Percentiles rank a stretch among this genome's conserved stretches.
Evolutionary conservation across 176 grass and related monocot genomes (phyloP).

Genomic region (Raddia distichophylla): DNA sequence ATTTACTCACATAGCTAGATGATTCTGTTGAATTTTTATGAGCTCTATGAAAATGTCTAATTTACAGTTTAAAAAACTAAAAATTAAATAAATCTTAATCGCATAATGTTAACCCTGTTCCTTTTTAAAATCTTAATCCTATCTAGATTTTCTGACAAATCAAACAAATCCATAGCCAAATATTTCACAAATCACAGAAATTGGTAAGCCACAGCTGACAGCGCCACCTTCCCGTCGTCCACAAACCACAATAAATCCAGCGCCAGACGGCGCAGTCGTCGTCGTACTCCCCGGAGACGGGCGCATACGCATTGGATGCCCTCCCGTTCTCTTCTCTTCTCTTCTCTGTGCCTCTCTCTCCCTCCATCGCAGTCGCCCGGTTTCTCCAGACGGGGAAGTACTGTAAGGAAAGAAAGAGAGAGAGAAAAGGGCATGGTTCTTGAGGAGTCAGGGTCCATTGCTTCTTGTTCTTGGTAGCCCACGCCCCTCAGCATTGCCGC

Average conservation of each 20-base stretch:
- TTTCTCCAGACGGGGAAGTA: conserved; percentile 11
- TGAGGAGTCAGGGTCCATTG: neutral
- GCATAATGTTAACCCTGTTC: too few species aligned
- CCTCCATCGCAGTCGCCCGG: neutral
- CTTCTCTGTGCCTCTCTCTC: neutral
- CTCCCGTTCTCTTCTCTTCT: neutral
- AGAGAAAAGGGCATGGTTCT: neutral
- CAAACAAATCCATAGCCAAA: too few species aligned
- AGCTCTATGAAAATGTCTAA: too few species aligned
- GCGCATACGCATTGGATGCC: conserved; percentile 58
- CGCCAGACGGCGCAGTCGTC: conserved; percentile 31
- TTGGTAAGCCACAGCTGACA: too few species aligned
- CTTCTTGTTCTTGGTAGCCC: conserved; percentile 35
- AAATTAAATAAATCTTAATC: too few species aligned
- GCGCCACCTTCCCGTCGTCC: neutral
- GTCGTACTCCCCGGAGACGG: conserved; percentile 41
- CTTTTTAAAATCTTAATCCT: too few species aligned
- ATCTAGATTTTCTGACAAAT: too few species aligned
- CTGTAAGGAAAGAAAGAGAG: neutral
- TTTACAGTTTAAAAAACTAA: too few species aligned
- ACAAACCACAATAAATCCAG: conserved; percentile 46
- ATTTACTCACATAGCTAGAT: too few species aligned
- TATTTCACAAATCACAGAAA: too few species aligned
- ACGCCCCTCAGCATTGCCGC: conserved; percentile 3
- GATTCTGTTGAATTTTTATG: too few species aligned